Percentiles rank a stretch among this genome's conserved stretches.
Conservation (phyloP, 768 basidiomycete species). For the Favolaschia claudopus region DNA sequence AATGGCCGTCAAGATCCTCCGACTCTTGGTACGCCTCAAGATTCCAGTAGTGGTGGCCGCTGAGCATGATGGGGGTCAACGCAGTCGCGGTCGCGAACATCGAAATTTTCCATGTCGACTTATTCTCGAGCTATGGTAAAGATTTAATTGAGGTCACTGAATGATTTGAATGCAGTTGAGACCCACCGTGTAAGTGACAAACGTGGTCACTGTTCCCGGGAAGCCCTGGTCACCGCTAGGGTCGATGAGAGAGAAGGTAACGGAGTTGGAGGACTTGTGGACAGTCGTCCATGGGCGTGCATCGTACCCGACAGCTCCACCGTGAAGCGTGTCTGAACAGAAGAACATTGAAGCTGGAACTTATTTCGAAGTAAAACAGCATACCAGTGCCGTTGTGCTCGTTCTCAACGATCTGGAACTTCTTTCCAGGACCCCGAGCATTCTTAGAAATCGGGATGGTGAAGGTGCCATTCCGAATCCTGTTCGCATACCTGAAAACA, state of each 20-base stretch:
- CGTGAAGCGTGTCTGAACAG: conserved; percentile 53
- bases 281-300: conserved; percentile 49
- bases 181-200: conserved; percentile 28
- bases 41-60: conserved; percentile 54
- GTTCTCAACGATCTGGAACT: conserved; percentile 47
- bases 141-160: not conserved
- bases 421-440: conserved; percentile 43
- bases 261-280: conserved; percentile 40
- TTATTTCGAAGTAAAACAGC: not conserved
- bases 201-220: conserved; percentile 50
- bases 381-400: conserved; percentile 42
- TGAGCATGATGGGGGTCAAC: conserved; percentile 54
- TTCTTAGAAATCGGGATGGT: conserved; percentile 51
- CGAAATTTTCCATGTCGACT: conserved; percentile 46
- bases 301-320: conserved; percentile 55
- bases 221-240: conserved; percentile 54
- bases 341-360: not conserved
- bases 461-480: conserved; percentile 52
- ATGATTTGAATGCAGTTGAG: not conserved
- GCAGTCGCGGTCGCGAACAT: conserved; percentile 46
- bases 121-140: conserved; percentile 42
- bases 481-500: conserved; percentile 47
- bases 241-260: conserved; percentile 52
- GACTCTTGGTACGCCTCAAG: conserved; percentile 52
- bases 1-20: conserved; percentile 46